Evolutionary conservation across 768 basidiomycete genomes (phyloP).

Genomic region (Hortiboletus campestris): DNA sequence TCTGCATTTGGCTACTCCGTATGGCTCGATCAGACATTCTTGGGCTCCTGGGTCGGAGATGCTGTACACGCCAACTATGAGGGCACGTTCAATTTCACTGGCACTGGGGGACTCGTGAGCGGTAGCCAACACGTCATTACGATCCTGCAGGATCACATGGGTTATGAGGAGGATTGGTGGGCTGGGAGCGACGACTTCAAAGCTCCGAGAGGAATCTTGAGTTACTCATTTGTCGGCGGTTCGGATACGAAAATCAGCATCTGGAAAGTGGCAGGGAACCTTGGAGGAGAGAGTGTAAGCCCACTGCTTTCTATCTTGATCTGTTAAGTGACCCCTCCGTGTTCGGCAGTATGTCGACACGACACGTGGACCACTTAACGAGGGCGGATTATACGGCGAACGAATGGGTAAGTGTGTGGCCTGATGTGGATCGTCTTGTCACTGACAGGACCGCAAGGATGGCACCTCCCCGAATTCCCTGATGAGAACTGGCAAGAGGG

Average conservation of each 20-base stretch:
- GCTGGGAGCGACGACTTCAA: conserved; percentile 48
- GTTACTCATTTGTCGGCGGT: conserved; percentile 45
- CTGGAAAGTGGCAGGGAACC: conserved; percentile 53
- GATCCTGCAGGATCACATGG: conserved; percentile 55
- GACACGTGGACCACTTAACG: conserved; percentile 55
- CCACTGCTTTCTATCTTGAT: neutral
- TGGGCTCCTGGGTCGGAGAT: conserved; percentile 40
- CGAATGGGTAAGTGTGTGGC: conserved; percentile 36
- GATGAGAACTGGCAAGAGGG: conserved; percentile 45
- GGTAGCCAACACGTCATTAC: conserved; percentile 45
- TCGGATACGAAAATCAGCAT: conserved; percentile 33
- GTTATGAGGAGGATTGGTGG: conserved; percentile 45
- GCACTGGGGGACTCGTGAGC: neutral
- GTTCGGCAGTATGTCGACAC: conserved; percentile 43
- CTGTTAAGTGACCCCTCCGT: neutral
- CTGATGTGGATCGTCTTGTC: neutral
- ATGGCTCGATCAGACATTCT: conserved; percentile 47
- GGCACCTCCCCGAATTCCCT: conserved; percentile 58
- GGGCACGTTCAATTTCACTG: conserved; percentile 15
- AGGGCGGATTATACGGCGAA: conserved; percentile 58
- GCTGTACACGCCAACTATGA: conserved; percentile 12
- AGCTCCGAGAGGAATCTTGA: conserved; percentile 46
- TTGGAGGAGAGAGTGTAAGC: conserved; percentile 46
- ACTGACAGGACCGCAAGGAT: conserved; percentile 30
- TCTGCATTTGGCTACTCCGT: conserved; percentile 48